A percentile compares a stretch with the other conserved stretches of the same genome.
These are phyloP conservation scores for Nicotiana sylvestris DNA, from an alignment of 257 asterid species.

Conservation along the genomic window DNA sequence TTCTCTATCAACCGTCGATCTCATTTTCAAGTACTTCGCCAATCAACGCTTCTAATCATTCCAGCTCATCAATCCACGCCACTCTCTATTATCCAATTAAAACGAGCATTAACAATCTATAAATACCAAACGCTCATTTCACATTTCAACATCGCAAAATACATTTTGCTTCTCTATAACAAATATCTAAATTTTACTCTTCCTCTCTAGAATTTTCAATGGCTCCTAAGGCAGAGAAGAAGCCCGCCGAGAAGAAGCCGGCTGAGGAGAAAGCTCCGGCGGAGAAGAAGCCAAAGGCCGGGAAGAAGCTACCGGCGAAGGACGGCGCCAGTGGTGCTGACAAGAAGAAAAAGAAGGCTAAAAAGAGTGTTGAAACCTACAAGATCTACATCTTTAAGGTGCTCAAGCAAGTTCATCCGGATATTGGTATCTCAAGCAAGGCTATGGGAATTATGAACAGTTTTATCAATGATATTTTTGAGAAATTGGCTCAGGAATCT, in stretches of 20 bases:
- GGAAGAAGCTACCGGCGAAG: conserved; percentile 50
- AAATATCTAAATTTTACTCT: too few relatives aligned
- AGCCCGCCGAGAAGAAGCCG: conserved; percentile 14
- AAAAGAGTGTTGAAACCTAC: conserved; percentile 46
- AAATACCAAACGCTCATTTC: background rate
- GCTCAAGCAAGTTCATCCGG: conserved; percentile 56
- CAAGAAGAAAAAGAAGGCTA: conserved; percentile 46
- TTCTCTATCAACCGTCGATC: conserved; percentile 6
- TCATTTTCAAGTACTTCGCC: background rate
- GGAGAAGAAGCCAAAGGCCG: conserved; percentile 57
- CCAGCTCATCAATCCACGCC: conserved; percentile 23
- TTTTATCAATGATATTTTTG: conserved; percentile 22
- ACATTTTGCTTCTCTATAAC: background rate
- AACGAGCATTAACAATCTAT: background rate
- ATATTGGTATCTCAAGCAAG: conserved; percentile 54
- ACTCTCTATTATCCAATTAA: conserved; percentile 7
- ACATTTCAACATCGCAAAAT: background rate
- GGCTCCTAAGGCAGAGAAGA: conserved; percentile 27
- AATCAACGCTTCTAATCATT: background rate
- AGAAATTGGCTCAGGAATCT: conserved; percentile 50
- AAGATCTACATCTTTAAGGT: conserved; percentile 61
- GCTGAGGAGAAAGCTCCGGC: conserved; percentile 30
- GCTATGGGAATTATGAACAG: conserved; percentile 56
- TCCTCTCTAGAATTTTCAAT: background rate
- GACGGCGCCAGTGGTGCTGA: conserved; percentile 31